Evolutionary conservation across 192 early-diverging fungal genomes (phyloP).

Genomic region (Pilaira anomala): DNA sequence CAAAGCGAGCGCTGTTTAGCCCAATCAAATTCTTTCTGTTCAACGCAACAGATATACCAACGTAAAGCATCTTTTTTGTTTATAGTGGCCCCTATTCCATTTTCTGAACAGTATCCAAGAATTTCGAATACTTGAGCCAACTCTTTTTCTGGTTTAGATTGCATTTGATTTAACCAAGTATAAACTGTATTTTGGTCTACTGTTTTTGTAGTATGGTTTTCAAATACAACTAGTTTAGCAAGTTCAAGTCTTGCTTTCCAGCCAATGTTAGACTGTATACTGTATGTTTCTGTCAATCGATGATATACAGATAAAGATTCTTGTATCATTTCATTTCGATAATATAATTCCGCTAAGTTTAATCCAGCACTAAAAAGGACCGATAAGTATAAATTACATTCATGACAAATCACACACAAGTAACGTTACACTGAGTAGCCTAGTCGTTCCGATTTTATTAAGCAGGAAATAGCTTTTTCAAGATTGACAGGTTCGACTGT

Average conservation of each 20-base stretch:
- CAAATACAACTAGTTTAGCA: not conserved
- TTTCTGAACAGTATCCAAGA: constrained; percentile 24
- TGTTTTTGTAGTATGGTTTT: not conserved
- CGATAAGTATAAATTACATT: not conserved
- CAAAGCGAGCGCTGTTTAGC: constrained; percentile 16
- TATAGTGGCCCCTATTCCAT: constrained; percentile 13
- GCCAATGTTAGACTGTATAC: too few relatives aligned
- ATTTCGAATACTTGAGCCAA: too few relatives aligned
- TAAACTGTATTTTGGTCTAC: not conserved
- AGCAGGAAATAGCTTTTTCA: constrained; percentile 25
- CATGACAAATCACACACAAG: not conserved
- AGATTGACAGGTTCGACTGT: constrained; percentile 29
- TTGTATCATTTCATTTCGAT: constrained; percentile 10
- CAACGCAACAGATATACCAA: constrained; percentile 16
- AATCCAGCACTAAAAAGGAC: constrained; percentile 16
- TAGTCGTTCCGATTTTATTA: constrained; percentile 26
- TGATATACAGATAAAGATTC: constrained; percentile 13
- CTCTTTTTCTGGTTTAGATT: too few relatives aligned
- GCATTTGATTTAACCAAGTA: not conserved
- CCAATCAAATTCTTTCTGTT: not conserved
- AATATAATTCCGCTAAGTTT: constrained; percentile 20
- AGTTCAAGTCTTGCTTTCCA: constrained; percentile 1
- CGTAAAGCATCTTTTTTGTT: constrained; percentile 4
- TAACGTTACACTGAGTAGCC: constrained; percentile 28
- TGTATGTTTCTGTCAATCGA: too few relatives aligned